Evolutionary conservation across 148 eudicot genomes (phyloP).

Genomic region (Rhododendron kiyosumense): DNA sequence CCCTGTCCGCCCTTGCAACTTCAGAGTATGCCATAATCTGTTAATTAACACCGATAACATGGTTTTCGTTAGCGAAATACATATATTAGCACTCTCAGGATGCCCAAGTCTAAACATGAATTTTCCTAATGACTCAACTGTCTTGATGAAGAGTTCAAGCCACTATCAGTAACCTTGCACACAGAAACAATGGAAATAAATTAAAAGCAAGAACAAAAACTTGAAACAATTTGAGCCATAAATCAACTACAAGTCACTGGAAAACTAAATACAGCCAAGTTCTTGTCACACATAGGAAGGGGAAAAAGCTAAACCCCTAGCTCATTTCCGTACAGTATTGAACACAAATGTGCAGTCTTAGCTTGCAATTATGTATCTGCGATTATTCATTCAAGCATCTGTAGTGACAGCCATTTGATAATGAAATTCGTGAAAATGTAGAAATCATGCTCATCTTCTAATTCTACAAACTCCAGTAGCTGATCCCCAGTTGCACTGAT

Average conservation of each 20-base stretch:
- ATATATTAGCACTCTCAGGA: background rate
- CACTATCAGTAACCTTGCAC: background rate
- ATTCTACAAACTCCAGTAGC: background rate
- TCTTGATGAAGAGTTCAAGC: background rate
- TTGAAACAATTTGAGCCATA: background rate
- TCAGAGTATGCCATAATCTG: slow-evolving; percentile 36
- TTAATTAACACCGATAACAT: background rate
- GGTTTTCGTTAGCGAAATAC: background rate
- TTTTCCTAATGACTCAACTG: background rate
- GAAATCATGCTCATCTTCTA: background rate
- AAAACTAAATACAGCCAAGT: background rate
- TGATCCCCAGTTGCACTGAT: background rate
- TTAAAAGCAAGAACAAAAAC: background rate
- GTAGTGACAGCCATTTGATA: background rate
- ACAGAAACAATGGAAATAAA: background rate
- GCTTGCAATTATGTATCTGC: background rate
- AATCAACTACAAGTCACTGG: background rate
- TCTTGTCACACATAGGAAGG: background rate
- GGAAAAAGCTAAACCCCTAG: background rate
- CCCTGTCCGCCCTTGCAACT: slow-evolving; percentile 22
- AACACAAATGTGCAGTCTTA: background rate
- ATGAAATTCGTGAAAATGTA: background rate
- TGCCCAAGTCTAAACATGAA: background rate
- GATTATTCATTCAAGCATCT: background rate
- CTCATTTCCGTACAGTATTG: background rate